phyloP scores from a whole-genome alignment of 2,329 filamentous ascomycete species.

The Microcera coccophila region DNA sequence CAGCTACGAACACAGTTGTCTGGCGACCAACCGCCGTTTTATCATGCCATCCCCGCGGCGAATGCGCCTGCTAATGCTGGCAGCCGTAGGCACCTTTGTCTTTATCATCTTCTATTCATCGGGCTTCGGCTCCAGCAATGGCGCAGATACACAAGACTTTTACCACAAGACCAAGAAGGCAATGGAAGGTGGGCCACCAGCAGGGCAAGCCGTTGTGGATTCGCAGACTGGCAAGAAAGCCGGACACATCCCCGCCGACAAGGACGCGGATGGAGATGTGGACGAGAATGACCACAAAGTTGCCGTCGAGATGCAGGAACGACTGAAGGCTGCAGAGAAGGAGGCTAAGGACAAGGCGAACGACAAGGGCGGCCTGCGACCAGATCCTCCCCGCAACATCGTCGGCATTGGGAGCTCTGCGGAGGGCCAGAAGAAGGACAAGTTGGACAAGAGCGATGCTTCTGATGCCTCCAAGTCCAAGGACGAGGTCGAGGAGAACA shows the following conservation, averaged over 20 bases:
- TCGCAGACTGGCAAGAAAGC: conserved; percentile 36
- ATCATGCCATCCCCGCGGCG: conserved; percentile 68
- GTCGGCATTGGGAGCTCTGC: conserved; percentile 58
- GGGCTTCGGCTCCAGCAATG: conserved; percentile 49
- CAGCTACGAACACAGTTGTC: too few species aligned
- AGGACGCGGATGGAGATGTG: conserved; percentile 52
- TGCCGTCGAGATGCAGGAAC: conserved; percentile 51
- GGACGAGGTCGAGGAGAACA: conserved; percentile 47
- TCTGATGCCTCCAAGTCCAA: conserved; percentile 28
- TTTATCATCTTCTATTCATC: conserved; percentile 70
- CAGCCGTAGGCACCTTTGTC: conserved; percentile 61
- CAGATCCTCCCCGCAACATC: conserved; percentile 55
- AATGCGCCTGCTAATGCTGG: conserved; percentile 61
- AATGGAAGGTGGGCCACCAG: conserved; percentile 39
- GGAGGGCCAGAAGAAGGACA: conserved; percentile 42
- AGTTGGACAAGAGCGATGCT: conserved; percentile 11
- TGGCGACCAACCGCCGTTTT: conserved; percentile 11
- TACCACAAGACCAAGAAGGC: conserved; percentile 58
- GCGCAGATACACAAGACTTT: conserved; percentile 50
- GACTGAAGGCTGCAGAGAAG: conserved; percentile 65
- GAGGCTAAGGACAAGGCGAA: conserved; percentile 66
- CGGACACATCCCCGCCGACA: conserved; percentile 42
- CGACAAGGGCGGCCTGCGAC: conserved; percentile 59
- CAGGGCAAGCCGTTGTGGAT: conserved; percentile 39
- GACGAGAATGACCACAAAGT: conserved; percentile 54